Evolutionary conservation across 495 filamentous ascomycete species (phyloP), one percentile per base, ranked within the genome.

Genomic region (Penicillium fimorum): DNA sequence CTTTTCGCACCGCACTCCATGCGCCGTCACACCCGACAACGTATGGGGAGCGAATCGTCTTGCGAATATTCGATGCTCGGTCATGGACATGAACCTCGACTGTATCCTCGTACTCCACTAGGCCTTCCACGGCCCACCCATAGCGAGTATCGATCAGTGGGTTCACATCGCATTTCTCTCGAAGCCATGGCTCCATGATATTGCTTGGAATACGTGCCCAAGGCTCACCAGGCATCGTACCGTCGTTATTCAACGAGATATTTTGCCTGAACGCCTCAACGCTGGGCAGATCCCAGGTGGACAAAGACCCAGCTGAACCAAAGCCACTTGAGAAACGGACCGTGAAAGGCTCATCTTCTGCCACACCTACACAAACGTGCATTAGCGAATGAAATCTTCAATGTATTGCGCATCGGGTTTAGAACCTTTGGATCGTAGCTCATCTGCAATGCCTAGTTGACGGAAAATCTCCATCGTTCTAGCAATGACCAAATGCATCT

Each of bases 381-480:
- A 27, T 27, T 27, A 27, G 25, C 25, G 25, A 27, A 27, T 27
- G 25, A 27, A 27, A 27, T 27, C 25, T 27, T 27, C 25, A 27
- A 27, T 27, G 25, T 13, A 13, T 11, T 48, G 45, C 42, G 6
- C 2, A 27, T 27, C 25, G 25, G 25, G 25, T 27, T 27, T 27
- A 27, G 25, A 27, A 27, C 25, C 42, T 45, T 24, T 17, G 42
- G 42, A 17, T 18, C 45, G 45, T 13, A 48, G 25, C 25, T 32
- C 45, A 48, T 48, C 25, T 10, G 22, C 20, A 29, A 48, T 27
- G 25, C 45, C 45, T 18, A 48, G 25, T 48, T 15, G 22, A 15
- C 45, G 45, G 22, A 29, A 32, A 48, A 48, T 48, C 45, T 48
- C 45, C 45, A 48, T 48, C 25, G 45, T 29, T 32, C 45, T 10